A percentile compares a stretch with the other conserved stretches of the same genome.
Conservation (phyloP, 2,329 filamentous ascomycete genomes). For the Fusarium haematococcum region DNA sequence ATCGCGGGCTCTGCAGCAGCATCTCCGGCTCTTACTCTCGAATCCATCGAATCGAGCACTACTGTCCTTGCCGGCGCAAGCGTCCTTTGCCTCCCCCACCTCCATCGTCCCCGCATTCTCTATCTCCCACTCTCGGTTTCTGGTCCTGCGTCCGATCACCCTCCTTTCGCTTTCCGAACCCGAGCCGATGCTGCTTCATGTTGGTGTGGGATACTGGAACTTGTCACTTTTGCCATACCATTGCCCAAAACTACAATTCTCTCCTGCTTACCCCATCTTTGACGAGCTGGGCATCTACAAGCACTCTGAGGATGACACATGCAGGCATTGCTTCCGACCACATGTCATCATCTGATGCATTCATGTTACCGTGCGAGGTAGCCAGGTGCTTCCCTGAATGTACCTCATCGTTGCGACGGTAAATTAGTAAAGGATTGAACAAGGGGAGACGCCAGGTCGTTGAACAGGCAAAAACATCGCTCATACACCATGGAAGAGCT, state of each 20-base stretch:
- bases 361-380: background rate
- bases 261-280: background rate
- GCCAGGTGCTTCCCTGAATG: background rate
- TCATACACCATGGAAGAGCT: background rate
- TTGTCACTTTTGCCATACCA: background rate
- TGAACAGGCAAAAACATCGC: background rate
- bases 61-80: background rate
- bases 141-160: background rate
- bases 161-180: slow-evolving; percentile 2
- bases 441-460: background rate
- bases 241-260: background rate
- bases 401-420: background rate
- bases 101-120: slow-evolving; percentile 25
- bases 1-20: background rate
- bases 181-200: slow-evolving; percentile 18
- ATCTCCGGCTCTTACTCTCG: background rate
- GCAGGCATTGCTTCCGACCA: slow-evolving; percentile 1
- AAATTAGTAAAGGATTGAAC: background rate
- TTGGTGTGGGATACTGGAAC: background rate
- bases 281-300: background rate
- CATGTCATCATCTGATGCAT: background rate
- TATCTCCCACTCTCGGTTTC: background rate
- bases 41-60: background rate
- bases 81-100: background rate
- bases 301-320: background rate